Conservation (phyloP, 805 yeast species). For the Saccharomycopsis fodiens region DNA sequence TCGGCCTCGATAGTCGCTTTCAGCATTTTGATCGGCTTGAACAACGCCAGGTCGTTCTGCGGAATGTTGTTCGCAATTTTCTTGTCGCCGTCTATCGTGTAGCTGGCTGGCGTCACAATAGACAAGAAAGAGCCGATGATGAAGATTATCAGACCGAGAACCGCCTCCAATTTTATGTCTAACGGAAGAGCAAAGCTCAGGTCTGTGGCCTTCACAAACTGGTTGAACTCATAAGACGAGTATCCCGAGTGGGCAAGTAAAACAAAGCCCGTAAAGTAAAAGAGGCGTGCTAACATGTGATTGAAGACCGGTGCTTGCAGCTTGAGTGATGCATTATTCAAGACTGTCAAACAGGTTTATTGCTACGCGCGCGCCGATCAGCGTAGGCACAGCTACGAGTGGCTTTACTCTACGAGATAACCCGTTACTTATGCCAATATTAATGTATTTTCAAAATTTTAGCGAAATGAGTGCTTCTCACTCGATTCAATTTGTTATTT, state of each 20-base stretch:
- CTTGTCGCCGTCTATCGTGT: conserved; percentile 23
- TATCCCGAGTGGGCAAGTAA: conserved; percentile 42
- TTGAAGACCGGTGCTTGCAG: too few relatives aligned
- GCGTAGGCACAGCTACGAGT: too few relatives aligned
- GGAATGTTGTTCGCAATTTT: conserved; percentile 1
- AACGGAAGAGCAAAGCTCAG: conserved; percentile 28
- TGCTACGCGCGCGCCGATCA: too few relatives aligned
- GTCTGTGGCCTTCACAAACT: conserved; percentile 26
- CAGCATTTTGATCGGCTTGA: conserved; percentile 42
- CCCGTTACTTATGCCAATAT: too few relatives aligned
- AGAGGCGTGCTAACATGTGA: conserved; percentile 5
- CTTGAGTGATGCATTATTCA: too few relatives aligned
- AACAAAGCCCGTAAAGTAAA: conserved; percentile 14
- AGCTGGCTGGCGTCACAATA: conserved; percentile 26
- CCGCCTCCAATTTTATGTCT: conserved; percentile 45
- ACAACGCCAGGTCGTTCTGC: conserved; percentile 19
- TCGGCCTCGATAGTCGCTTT: conserved; percentile 43
- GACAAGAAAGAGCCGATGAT: conserved; percentile 33
- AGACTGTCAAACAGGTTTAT: too few relatives aligned
- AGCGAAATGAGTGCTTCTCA: too few relatives aligned
- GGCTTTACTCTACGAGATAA: too few relatives aligned
- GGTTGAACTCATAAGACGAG: conserved; percentile 46
- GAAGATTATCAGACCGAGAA: conserved; percentile 38
- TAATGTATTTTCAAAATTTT: too few relatives aligned
- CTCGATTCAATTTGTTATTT: too few relatives aligned